Evolutionary conservation across 805 yeast genomes (phyloP), one percentile per base, ranked within the genome.

Genomic region (Alloascoidea africana): DNA sequence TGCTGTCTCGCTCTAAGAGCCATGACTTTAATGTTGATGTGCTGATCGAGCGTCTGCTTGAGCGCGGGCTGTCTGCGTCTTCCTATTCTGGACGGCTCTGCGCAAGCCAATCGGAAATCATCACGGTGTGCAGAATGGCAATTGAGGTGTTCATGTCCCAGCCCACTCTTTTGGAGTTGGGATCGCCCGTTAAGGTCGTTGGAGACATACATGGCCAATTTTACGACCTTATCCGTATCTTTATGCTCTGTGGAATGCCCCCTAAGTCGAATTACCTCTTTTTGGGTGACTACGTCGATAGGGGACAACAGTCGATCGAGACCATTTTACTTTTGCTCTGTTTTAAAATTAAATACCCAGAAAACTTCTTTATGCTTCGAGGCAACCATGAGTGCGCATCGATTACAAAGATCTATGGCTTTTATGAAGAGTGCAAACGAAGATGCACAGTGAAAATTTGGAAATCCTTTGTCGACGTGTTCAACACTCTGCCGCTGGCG

Each of bases 151-250:
- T 89, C 62, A 91, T 89, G 56, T 94, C 84, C 60, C 98, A 89
- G 63, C 98, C 98, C 38, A 91, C 91, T 49, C 66, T 89, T 48
- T 67, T 89, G 52, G 98, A 89, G 59, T 71, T 89, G 49, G 97
- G 89, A 62, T 97, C 98, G 15, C 98, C 98, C 40, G 89, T 89
- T 53, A 87, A 86, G 61, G 76, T 76, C 49, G 66, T 96, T 65
- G 98, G 98, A 60, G 98, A 89, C 59, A 91, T 89, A 53, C 98
- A 89, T 60, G 98, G 98, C 40, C 98, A 89, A 64, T 89, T 91
- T 62, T 89, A 89, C 56, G 98, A 89, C 61, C 73, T 89, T 51
- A 70, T 89, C 57, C 81, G 98, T 61, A 71, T 89, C 51, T 89
- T 89, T 53, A 97, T 89, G 65, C 89, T 89, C 55, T 97, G 98